phyloP scores from a whole-genome alignment of 2,329 filamentous ascomycete species.

The Sarocladiaceae sp. region DNA sequence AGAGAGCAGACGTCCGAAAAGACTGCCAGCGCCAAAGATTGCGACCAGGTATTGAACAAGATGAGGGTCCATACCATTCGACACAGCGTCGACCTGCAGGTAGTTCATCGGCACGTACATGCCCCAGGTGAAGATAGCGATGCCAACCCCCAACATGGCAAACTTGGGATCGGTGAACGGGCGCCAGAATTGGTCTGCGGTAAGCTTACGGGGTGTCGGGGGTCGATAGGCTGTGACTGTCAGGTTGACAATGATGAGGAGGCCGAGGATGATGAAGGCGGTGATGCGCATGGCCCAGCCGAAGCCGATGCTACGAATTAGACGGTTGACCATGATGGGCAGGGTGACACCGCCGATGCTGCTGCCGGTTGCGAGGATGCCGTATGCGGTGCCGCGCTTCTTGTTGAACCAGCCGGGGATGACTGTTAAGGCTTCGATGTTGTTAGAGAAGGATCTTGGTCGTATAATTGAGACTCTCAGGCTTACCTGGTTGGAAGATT shows the following conservation, averaged over 20 bases:
- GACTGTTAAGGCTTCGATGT: slow-evolving; percentile 21
- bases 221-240: slow-evolving; percentile 21
- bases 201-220: slow-evolving; percentile 2
- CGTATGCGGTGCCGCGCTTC: slow-evolving; percentile 51
- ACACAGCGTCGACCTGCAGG: slow-evolving; percentile 26
- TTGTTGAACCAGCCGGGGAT: slow-evolving; percentile 32
- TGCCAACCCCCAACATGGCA: slow-evolving; percentile 23
- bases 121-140: slow-evolving; percentile 31
- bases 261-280: slow-evolving; percentile 30
- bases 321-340: slow-evolving; percentile 18
- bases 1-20: slow-evolving; percentile 38
- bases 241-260: slow-evolving; percentile 27
- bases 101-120: slow-evolving; percentile 33
- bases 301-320: slow-evolving; percentile 28
- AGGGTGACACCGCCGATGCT: slow-evolving; percentile 52
- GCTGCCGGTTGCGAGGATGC: slow-evolving; percentile 52
- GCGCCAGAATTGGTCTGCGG: slow-evolving; percentile 18
- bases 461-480: too few relatives aligned
- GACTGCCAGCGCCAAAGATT: slow-evolving; percentile 35
- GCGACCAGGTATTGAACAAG: slow-evolving; percentile 30
- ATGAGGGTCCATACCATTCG: slow-evolving; percentile 21
- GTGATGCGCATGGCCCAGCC: slow-evolving; percentile 34
- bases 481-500: slow-evolving; percentile 21
- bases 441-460: neutral
- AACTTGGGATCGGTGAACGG: slow-evolving; percentile 27